phyloP scores from a whole-genome alignment of 305 asterid genomes.

The Fraxinus greggii region DNA sequence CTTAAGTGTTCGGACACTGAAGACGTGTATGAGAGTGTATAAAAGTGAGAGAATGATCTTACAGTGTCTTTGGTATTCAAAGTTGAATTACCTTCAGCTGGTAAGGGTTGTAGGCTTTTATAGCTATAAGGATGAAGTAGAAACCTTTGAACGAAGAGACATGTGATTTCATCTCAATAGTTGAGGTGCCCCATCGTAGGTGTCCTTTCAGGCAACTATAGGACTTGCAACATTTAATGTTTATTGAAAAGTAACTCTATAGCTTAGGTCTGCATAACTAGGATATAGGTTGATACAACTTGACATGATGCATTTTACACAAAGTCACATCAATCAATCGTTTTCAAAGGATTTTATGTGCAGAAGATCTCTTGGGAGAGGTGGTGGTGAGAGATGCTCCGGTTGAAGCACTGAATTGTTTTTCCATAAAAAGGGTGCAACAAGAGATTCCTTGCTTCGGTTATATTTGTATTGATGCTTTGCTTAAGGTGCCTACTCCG shows the following conservation, averaged over 20 bases:
- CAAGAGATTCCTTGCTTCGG: not conserved
- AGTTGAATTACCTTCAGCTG: too few species aligned
- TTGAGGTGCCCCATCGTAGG: not conserved
- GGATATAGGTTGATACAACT: not conserved
- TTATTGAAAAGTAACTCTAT: not conserved
- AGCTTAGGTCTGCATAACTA: not conserved
- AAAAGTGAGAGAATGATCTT: not conserved
- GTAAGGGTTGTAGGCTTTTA: not conserved
- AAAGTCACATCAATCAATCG: not conserved
- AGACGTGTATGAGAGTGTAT: not conserved
- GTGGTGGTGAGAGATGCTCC: not conserved
- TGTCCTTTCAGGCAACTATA: not conserved
- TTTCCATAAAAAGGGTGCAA: not conserved
- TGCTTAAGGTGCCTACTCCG: not conserved
- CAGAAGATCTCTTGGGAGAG: not conserved
- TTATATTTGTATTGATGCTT: too few species aligned
- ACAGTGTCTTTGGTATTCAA: not conserved
- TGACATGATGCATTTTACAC: not conserved
- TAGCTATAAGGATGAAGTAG: not conserved
- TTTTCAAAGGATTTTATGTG: not conserved
- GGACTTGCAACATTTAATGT: too few species aligned
- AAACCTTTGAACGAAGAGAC: too few species aligned
- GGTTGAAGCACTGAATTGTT: not conserved
- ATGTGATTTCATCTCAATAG: too few species aligned
- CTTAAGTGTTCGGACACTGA: not conserved